These are phyloP conservation scores for Crithidia mellificae DNA, from an alignment of 208 protist genomes.

Conservation along the genomic window DNA sequence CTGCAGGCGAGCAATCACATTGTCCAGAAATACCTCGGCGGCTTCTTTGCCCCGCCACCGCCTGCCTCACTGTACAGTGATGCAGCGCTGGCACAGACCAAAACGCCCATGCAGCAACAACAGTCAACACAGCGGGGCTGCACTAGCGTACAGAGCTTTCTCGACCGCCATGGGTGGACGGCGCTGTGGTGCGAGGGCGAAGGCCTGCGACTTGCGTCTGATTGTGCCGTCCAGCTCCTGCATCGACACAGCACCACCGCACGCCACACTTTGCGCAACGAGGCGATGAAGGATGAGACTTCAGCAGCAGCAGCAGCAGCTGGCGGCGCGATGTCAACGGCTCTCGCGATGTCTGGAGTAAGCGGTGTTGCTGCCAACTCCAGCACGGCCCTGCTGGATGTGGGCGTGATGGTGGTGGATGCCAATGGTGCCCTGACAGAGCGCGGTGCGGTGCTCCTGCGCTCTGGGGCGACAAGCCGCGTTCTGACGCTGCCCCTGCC, in stretches of 20 bases:
- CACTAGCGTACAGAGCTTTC: slow-evolving; percentile 15
- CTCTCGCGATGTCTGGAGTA: no score
- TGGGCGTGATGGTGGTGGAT: slow-evolving; percentile 53
- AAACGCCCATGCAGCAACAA: slow-evolving; percentile 3
- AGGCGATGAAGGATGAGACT: no score
- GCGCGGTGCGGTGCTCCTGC: slow-evolving; percentile 49
- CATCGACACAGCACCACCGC: slow-evolving; percentile 18
- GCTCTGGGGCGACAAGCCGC: slow-evolving; percentile 33
- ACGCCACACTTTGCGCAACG: no score
- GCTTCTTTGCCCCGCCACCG: slow-evolving; percentile 25
- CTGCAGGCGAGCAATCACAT: slow-evolving; percentile 34
- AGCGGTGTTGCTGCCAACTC: background rate
- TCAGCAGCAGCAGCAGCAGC: no score
- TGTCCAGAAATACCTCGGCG: slow-evolving; percentile 32
- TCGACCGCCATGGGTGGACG: slow-evolving; percentile 19
- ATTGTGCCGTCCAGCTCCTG: slow-evolving; percentile 25
- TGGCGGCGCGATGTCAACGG: background rate
- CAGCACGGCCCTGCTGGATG: slow-evolving; percentile 35
- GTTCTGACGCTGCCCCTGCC: slow-evolving; percentile 50
- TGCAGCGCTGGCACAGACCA: background rate
- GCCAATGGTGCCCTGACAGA: slow-evolving; percentile 60
- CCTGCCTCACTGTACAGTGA: background rate
- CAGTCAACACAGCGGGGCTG: slow-evolving; percentile 5
- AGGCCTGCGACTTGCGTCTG: slow-evolving; percentile 51
- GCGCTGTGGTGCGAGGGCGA: slow-evolving; percentile 46